phyloP scores from a whole-genome alignment of 805 yeast genomes.

The Candida qinlingensis region DNA sequence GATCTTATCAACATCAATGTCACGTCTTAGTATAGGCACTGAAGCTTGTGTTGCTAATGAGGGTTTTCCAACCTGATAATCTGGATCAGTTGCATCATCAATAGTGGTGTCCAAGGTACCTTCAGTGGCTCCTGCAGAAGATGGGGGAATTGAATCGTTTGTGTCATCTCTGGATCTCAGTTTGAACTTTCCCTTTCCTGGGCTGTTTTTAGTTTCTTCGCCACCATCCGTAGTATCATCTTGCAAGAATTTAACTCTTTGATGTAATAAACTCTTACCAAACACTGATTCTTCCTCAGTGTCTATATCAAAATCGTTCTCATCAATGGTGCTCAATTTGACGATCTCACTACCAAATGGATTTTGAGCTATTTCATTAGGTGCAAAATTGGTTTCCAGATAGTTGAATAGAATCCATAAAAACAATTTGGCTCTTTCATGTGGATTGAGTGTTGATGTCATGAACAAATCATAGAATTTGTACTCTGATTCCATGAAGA shows the following conservation, averaged over 20 bases:
- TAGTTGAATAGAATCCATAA: conserved; percentile 82
- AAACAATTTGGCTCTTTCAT: conserved; percentile 63
- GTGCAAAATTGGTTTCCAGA: conserved; percentile 62
- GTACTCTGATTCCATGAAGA: conserved; percentile 29
- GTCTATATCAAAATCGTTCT: conserved; percentile 33
- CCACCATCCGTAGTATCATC: conserved; percentile 14
- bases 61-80: background rate
- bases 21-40: conserved; percentile 17
- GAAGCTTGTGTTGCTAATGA: background rate
- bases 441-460: conserved; percentile 53
- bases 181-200: conserved; percentile 1
- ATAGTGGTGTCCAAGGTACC: background rate
- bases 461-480: conserved; percentile 73
- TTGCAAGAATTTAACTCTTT: conserved; percentile 31
- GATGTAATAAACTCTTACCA: conserved; percentile 36
- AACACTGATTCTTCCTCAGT: conserved; percentile 37
- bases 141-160: background rate
- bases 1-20: conserved; percentile 22
- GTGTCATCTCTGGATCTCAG: background rate
- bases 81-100: background rate
- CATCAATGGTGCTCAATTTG: conserved; percentile 20
- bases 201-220: background rate
- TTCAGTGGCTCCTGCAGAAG: background rate
- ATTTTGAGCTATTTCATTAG: conserved; percentile 43
- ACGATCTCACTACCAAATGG: conserved; percentile 54